A percentile compares a stretch with the other conserved stretches of the same genome.
Evolutionary conservation across 495 filamentous ascomycete species (phyloP).

Genomic region (Lasiosphaeris hirsuta): DNA sequence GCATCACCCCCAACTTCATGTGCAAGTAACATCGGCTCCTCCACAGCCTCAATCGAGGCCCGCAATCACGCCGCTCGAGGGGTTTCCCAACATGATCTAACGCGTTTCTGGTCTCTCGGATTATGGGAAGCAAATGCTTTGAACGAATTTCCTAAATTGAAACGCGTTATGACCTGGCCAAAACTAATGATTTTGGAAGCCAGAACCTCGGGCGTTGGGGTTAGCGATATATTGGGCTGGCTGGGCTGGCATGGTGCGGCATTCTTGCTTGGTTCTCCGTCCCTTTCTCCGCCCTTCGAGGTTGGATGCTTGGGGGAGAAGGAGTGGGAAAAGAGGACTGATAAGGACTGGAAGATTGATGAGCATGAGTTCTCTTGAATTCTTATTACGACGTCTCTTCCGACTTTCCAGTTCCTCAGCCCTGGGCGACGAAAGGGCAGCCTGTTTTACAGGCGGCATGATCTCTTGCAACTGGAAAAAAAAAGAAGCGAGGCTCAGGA

Average conservation of each 20-base stretch:
- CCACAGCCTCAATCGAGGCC: constrained; percentile 31
- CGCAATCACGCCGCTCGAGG: constrained; percentile 28
- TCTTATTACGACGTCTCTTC: too few relatives aligned
- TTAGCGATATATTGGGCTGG: constrained; percentile 7
- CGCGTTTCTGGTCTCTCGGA: constrained; percentile 3
- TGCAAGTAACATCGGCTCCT: constrained; percentile 27
- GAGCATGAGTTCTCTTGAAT: too few relatives aligned
- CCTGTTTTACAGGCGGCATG: too few relatives aligned
- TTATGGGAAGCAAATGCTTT: not conserved
- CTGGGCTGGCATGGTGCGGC: not conserved
- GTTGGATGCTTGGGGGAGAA: not conserved
- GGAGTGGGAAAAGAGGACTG: too few relatives aligned
- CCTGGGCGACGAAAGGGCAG: too few relatives aligned
- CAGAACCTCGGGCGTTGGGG: not conserved
- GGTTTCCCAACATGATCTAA: constrained; percentile 45
- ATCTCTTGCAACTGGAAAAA: not conserved
- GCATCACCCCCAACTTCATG: constrained; percentile 18
- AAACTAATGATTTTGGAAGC: constrained; percentile 1
- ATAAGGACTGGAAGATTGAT: too few relatives aligned
- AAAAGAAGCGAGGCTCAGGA: not conserved
- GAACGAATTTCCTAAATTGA: not conserved
- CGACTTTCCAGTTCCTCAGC: too few relatives aligned
- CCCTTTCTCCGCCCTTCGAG: not conserved
- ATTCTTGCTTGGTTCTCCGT: not conserved
- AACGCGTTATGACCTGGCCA: constrained; percentile 5